phyloP scores from a whole-genome alignment of 495 filamentous ascomycete genomes.

The Pyrenula massariospora region DNA sequence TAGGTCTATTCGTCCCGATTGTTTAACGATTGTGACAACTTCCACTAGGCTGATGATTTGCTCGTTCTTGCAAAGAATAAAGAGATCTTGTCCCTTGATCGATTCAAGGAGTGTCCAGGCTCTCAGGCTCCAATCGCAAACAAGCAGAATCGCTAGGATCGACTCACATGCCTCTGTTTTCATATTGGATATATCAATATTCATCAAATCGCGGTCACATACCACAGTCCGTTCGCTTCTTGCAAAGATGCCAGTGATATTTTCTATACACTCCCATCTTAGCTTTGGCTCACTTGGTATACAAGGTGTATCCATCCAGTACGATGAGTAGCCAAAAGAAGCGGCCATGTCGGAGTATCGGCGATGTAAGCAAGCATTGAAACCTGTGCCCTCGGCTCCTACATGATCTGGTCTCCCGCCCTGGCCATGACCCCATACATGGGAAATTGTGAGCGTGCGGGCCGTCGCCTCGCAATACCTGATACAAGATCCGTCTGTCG shows the following conservation, averaged over 20 bases:
- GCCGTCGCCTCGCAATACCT: slow-evolving; percentile 6
- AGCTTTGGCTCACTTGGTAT: slow-evolving; percentile 11
- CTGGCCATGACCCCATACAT: slow-evolving; percentile 18
- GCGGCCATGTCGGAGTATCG: slow-evolving; percentile 8
- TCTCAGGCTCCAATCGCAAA: slow-evolving; percentile 17
- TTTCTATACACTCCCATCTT: slow-evolving; percentile 9
- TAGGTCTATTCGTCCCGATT: slow-evolving; percentile 4
- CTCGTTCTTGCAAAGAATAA: slow-evolving; percentile 12
- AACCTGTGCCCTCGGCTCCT: background rate
- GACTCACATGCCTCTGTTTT: slow-evolving; percentile 4
- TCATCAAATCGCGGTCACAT: slow-evolving; percentile 13
- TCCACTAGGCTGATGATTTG: slow-evolving; percentile 6
- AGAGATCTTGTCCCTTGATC: slow-evolving; percentile 8
- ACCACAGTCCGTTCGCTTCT: slow-evolving; percentile 10
- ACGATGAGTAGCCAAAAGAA: slow-evolving; percentile 9
- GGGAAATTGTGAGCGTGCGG: slow-evolving; percentile 11
- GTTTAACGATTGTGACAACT: slow-evolving; percentile 3
- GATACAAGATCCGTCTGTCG: background rate
- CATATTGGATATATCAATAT: slow-evolving; percentile 5
- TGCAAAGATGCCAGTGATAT: slow-evolving; percentile 13
- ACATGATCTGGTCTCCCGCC: background rate
- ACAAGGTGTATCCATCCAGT: slow-evolving; percentile 17
- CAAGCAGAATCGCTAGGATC: slow-evolving; percentile 7
- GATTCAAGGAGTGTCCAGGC: slow-evolving; percentile 16
- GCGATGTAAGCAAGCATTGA: slow-evolving; percentile 12